phyloP scores from a whole-genome alignment of 73 alveolate genomes.

The Paramecium caudatum region DNA sequence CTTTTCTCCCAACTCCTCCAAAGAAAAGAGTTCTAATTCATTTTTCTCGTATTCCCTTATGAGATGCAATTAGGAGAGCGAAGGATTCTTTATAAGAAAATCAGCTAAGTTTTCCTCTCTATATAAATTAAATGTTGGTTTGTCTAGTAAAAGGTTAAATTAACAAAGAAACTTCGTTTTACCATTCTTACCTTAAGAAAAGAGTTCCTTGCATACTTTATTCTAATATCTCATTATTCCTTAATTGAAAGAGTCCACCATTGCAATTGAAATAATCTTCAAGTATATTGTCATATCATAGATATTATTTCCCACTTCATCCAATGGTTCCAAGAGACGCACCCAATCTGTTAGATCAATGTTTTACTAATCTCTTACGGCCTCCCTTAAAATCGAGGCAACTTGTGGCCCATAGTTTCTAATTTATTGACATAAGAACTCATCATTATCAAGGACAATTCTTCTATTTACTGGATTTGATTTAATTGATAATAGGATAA shows the following conservation, averaged over 20 bases:
- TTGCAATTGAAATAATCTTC: not conserved
- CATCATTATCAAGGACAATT: slow-evolving; percentile 61
- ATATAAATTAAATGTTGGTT: slow-evolving; percentile 65
- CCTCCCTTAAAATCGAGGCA: slow-evolving; percentile 28
- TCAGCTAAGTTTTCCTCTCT: slow-evolving; percentile 47
- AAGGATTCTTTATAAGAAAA: slow-evolving; percentile 10
- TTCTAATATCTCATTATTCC: slow-evolving; percentile 34
- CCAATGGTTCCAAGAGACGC: slow-evolving; percentile 46
- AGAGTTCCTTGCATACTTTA: slow-evolving; percentile 52
- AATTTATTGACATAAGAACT: slow-evolving; percentile 44
- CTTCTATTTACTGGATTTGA: not conserved
- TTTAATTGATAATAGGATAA: not conserved
- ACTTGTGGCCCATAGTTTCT: slow-evolving; percentile 53
- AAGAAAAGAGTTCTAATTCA: slow-evolving; percentile 36
- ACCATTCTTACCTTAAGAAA: slow-evolving; percentile 66
- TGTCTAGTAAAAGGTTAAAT: not conserved
- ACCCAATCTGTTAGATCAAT: slow-evolving; percentile 63
- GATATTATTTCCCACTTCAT: slow-evolving; percentile 37
- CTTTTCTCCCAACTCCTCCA: slow-evolving; percentile 55
- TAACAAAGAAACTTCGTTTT: slow-evolving; percentile 32
- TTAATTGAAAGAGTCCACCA: slow-evolving; percentile 37
- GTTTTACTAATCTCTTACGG: not conserved
- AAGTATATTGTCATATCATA: slow-evolving; percentile 57
- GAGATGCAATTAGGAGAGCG: not conserved
- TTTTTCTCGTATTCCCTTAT: slow-evolving; percentile 15